A percentile compares a stretch with the other conserved stretches of the same genome.
phyloP scores from a whole-genome alignment of 331 rosid species.

The Stylosanthes scabra region DNA sequence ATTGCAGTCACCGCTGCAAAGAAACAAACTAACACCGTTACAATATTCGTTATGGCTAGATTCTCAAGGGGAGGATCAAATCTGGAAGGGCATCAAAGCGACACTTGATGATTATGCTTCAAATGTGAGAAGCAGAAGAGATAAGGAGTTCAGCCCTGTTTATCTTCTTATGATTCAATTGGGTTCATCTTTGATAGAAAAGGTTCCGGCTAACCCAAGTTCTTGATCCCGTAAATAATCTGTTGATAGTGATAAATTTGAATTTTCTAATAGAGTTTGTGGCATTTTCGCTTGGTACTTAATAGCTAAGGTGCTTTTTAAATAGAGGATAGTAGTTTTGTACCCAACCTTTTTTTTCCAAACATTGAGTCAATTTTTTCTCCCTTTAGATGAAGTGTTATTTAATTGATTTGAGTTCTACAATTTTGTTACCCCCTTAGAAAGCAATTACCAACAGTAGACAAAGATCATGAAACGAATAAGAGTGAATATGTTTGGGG shows the following conservation, averaged over 20 bases:
- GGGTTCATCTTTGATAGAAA: conserved; percentile 77
- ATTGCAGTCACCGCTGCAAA: conserved; percentile 91
- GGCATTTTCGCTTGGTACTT: neutral
- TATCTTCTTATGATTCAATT: conserved; percentile 95
- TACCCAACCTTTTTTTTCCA: too few relatives aligned
- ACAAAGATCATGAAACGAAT: too few relatives aligned
- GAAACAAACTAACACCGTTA: conserved; percentile 82
- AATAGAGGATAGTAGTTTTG: too few relatives aligned
- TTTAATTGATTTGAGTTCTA: too few relatives aligned
- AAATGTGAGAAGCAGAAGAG: conserved; percentile 86
- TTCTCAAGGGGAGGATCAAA: conserved; percentile 98
- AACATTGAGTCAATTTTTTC: too few relatives aligned
- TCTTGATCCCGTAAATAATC: conserved; percentile 48
- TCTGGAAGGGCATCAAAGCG: conserved; percentile 95
- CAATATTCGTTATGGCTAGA: conserved; percentile 97
- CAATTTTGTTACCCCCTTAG: too few relatives aligned
- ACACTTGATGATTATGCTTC: conserved; percentile 92
- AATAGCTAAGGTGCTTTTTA: too few relatives aligned
- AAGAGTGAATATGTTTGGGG: too few relatives aligned
- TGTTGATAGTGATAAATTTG: neutral
- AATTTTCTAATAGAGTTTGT: too few relatives aligned
- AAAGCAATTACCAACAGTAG: too few relatives aligned
- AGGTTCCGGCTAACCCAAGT: conserved; percentile 48
- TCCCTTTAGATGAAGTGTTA: too few relatives aligned
- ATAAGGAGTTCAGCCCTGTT: conserved; percentile 91